Conservation (phyloP, 2,329 filamentous ascomycete genomes). For the Sporothrix pallida region DNA sequence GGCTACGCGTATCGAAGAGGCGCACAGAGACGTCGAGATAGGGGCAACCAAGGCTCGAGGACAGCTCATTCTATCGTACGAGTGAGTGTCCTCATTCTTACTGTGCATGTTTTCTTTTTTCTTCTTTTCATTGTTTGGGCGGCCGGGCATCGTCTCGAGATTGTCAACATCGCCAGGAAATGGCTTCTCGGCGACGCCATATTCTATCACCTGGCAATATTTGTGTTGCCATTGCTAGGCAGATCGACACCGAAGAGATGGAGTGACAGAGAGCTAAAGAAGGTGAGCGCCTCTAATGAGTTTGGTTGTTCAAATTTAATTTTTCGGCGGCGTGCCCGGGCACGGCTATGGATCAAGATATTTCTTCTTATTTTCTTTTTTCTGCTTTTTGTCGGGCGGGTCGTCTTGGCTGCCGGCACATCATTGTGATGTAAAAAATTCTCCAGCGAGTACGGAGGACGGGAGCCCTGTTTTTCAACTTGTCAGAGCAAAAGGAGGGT, state of each 20-base stretch:
- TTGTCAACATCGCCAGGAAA: background rate
- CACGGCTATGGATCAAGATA: background rate
- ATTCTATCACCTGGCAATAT: constrained; percentile 7
- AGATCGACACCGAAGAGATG: background rate
- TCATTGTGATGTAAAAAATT: background rate
- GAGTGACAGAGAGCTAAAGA: background rate
- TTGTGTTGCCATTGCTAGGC: background rate
- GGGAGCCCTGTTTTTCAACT: background rate
- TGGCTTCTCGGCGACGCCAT: constrained; percentile 1
- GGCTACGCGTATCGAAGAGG: background rate
- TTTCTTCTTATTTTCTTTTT: background rate
- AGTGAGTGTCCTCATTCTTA: background rate
- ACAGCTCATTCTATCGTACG: constrained; percentile 4
- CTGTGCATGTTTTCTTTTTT: background rate
- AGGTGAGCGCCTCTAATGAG: background rate
- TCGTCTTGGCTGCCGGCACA: constrained; percentile 18
- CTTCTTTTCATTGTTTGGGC: background rate
- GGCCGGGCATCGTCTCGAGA: background rate
- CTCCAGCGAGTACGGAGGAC: background rate
- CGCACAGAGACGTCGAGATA: background rate
- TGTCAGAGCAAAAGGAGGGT: background rate
- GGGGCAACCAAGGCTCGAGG: background rate
- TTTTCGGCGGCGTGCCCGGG: constrained; percentile 19
- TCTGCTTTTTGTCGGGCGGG: background rate
- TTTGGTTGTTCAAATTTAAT: constrained; percentile 1